Conservation (phyloP, 768 basidiomycete species). For the Tubosaeta sp. region DNA sequence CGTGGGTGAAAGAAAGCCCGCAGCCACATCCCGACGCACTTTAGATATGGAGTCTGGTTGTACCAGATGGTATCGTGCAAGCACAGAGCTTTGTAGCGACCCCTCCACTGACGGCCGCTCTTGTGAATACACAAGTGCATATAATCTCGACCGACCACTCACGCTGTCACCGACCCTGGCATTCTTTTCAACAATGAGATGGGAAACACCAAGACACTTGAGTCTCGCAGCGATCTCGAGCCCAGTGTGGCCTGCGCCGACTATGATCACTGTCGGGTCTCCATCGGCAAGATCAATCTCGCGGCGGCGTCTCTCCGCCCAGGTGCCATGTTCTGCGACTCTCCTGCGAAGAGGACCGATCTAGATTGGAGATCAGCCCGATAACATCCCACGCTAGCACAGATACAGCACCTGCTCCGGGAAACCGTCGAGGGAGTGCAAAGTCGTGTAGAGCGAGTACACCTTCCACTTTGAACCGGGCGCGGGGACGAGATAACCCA, state of each 20-base stretch:
- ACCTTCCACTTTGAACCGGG: slow-evolving; percentile 52
- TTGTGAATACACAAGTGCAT: background rate
- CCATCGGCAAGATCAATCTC: slow-evolving; percentile 43
- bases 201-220: slow-evolving; percentile 52
- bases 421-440: slow-evolving; percentile 54
- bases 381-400: background rate
- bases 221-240: slow-evolving; percentile 62
- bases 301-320: slow-evolving; percentile 44
- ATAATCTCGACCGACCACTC: background rate
- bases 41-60: slow-evolving; percentile 54
- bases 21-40: slow-evolving; percentile 28
- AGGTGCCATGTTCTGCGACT: slow-evolving; percentile 48
- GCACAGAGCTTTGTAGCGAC: slow-evolving; percentile 54
- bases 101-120: slow-evolving; percentile 41
- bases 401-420: slow-evolving; percentile 41
- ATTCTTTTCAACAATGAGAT: slow-evolving; percentile 55
- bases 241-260: slow-evolving; percentile 67
- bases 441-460: slow-evolving; percentile 53
- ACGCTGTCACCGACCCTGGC: slow-evolving; percentile 46
- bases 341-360: slow-evolving; percentile 40
- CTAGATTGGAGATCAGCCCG: slow-evolving; percentile 7
- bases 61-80: slow-evolving; percentile 54
- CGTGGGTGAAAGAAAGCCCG: background rate
- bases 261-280: slow-evolving; percentile 55
- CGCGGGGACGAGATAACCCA: slow-evolving; percentile 52